Percentiles rank a stretch among this genome's conserved stretches.
Evolutionary conservation across 2,329 filamentous ascomycete genomes (phyloP).

Genomic region (Penicillium aurantiogriseum): DNA sequence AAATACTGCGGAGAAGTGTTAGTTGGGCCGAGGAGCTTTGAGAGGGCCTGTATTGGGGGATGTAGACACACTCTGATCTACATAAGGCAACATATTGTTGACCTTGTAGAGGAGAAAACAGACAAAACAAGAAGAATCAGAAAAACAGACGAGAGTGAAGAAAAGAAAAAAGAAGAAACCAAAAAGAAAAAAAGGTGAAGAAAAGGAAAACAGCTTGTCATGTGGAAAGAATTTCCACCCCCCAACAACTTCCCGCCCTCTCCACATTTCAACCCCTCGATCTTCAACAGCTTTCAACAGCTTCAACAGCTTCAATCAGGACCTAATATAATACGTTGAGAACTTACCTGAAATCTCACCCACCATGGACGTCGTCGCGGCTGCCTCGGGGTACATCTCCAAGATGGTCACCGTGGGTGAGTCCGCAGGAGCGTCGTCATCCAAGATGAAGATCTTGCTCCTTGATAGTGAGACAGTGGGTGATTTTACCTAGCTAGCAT

Average conservation of each 20-base stretch:
- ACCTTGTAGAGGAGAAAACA: constrained; percentile 5
- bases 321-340: not conserved
- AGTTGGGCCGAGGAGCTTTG: constrained; percentile 18
- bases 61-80: constrained; percentile 54
- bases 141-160: constrained; percentile 4
- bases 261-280: constrained; percentile 9
- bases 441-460: constrained; percentile 98
- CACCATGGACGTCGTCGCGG: constrained; percentile 89
- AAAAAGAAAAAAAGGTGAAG: not conserved
- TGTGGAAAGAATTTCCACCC: constrained; percentile 10
- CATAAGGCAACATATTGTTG: constrained; percentile 65
- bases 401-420: constrained; percentile 92
- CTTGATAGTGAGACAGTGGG: constrained; percentile 85
- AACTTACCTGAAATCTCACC: constrained; percentile 4
- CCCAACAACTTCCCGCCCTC: constrained; percentile 12
- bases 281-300: not conserved
- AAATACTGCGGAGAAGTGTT: constrained; percentile 53
- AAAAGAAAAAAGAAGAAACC: not conserved
- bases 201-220: constrained; percentile 12
- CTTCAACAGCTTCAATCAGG: not conserved
- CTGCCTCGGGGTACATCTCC: constrained; percentile 89
- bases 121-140: constrained; percentile 3
- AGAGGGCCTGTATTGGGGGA: not conserved
- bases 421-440: constrained; percentile 59
- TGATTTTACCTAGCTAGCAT: constrained; percentile 40